A percentile compares a stretch with the other conserved stretches of the same genome.
These are phyloP conservation scores for Bothriochloa decipiens DNA, from an alignment of 176 grass and related monocot species.

Conservation along the genomic window DNA sequence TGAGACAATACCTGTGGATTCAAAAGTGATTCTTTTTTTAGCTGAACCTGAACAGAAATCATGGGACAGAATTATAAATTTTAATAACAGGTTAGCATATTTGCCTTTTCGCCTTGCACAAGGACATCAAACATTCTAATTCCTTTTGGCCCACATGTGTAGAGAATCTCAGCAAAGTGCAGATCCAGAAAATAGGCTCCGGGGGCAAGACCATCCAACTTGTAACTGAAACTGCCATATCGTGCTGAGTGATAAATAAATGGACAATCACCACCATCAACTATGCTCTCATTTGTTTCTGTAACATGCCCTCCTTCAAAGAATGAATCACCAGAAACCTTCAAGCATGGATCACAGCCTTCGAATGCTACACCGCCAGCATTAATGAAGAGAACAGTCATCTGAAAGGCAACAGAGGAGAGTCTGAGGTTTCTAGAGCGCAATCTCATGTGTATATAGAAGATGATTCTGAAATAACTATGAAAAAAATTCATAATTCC, in stretches of 20 bases:
- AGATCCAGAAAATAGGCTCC: slow-evolving; percentile 89
- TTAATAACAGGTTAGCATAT: slow-evolving; percentile 17
- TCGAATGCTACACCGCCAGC: slow-evolving; percentile 59
- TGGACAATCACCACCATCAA: slow-evolving; percentile 63
- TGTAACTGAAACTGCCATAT: slow-evolving; percentile 86
- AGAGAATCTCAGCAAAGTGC: slow-evolving; percentile 87
- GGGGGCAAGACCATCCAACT: slow-evolving; percentile 55
- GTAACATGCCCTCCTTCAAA: slow-evolving; percentile 84
- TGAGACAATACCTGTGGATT: slow-evolving; percentile 68
- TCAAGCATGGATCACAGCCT: slow-evolving; percentile 33
- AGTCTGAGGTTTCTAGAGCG: slow-evolving; percentile 6
- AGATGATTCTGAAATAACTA: slow-evolving; percentile 6
- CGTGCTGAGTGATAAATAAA: slow-evolving; percentile 77
- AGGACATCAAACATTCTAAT: slow-evolving; percentile 85
- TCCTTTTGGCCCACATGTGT: slow-evolving; percentile 85
- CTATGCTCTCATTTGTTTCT: slow-evolving; percentile 69
- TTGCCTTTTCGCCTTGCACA: slow-evolving; percentile 91
- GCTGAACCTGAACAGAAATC: slow-evolving; percentile 20
- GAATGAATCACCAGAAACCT: slow-evolving; percentile 57
- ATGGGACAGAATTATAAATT: not conserved
- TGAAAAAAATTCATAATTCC: not conserved
- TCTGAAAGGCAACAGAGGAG: slow-evolving; percentile 2
- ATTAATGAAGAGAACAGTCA: slow-evolving; percentile 77
- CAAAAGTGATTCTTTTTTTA: not conserved
- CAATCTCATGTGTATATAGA: not conserved